phyloP scores from a whole-genome alignment of 208 protist genomes.

The Phytomonas sp. region DNA sequence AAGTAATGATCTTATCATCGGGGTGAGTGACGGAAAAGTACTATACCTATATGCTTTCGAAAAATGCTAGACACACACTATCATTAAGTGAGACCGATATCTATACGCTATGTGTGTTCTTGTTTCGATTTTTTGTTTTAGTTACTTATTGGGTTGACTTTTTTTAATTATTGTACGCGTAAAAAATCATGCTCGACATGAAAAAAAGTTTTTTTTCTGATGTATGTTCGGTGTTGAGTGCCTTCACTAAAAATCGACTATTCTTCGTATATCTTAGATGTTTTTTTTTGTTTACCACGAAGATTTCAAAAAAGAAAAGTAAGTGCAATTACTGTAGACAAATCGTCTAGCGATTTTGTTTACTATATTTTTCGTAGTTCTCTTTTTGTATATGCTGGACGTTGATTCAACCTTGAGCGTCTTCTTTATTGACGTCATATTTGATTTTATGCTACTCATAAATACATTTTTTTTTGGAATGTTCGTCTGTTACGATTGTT shows the following conservation, averaged over 20 bases:
- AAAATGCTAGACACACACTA: not conserved
- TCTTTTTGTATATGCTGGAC: conserved; percentile 2
- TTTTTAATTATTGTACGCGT: not conserved
- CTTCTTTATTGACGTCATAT: not conserved
- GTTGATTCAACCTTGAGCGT: conserved; percentile 5
- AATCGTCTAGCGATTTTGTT: conserved; percentile 10
- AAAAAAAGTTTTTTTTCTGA: not conserved
- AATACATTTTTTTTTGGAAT: not conserved
- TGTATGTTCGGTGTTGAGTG: not conserved
- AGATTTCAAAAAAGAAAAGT: conserved; percentile 13
- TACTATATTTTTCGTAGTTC: conserved; percentile 12
- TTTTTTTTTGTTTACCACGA: conserved; percentile 10
- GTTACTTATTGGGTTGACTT: conserved; percentile 1
- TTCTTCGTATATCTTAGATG: not conserved
- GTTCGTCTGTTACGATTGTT: not conserved
- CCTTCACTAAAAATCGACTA: not conserved
- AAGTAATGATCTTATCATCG: not conserved
- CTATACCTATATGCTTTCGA: not conserved
- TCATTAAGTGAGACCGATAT: not conserved
- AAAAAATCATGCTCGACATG: not conserved
- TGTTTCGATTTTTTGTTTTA: conserved; percentile 6
- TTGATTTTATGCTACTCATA: not conserved
- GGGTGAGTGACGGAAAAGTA: not conserved
- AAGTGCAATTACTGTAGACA: conserved; percentile 6
- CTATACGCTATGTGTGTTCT: not conserved